phyloP scores from a whole-genome alignment of 1,284 basidiomycete genomes.

The Vanrija sp. region DNA sequence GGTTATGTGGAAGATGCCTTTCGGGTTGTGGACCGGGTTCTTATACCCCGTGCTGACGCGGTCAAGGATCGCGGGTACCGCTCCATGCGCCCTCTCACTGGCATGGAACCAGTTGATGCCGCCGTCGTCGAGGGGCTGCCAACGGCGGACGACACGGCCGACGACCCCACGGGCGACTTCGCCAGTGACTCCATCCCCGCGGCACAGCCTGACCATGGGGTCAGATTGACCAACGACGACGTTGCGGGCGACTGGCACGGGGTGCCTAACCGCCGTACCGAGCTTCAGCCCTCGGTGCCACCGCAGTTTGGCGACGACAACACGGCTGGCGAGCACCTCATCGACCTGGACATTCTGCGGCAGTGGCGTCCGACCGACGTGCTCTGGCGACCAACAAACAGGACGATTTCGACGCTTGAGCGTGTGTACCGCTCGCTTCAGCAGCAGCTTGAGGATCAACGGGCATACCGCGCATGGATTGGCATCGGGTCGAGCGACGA shows the following conservation, averaged over 20 bases:
- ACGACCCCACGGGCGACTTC: not conserved
- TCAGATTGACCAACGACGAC: constrained; percentile 2
- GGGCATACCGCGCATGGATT: constrained; percentile 18
- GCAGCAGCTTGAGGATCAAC: constrained; percentile 13
- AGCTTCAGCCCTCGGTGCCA: constrained; percentile 1
- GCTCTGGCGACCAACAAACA: constrained; percentile 35
- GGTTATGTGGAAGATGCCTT: constrained; percentile 78
- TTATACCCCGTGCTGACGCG: constrained; percentile 60
- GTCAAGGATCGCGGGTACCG: constrained; percentile 19
- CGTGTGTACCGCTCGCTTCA: constrained; percentile 35
- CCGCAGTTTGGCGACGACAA: not conserved
- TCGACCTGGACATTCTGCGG: constrained; percentile 20
- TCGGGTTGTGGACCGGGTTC: constrained; percentile 72
- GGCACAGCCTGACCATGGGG: not conserved
- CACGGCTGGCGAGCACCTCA: not conserved
- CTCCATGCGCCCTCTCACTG: constrained; percentile 16
- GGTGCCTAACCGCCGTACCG: constrained; percentile 31
- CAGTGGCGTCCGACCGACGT: constrained; percentile 40
- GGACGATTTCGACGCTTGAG: constrained; percentile 34
- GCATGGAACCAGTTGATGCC: constrained; percentile 52
- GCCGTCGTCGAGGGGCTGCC: constrained; percentile 5
- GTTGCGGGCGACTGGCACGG: constrained; percentile 15
- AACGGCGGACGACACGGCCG: constrained; percentile 24
- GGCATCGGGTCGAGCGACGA: constrained; percentile 21
- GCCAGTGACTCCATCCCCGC: not conserved